Percentiles rank a stretch among this genome's conserved stretches.
Evolutionary conservation across 192 early-diverging fungal genomes (phyloP).

Genomic region (Coemansia asiatica): DNA sequence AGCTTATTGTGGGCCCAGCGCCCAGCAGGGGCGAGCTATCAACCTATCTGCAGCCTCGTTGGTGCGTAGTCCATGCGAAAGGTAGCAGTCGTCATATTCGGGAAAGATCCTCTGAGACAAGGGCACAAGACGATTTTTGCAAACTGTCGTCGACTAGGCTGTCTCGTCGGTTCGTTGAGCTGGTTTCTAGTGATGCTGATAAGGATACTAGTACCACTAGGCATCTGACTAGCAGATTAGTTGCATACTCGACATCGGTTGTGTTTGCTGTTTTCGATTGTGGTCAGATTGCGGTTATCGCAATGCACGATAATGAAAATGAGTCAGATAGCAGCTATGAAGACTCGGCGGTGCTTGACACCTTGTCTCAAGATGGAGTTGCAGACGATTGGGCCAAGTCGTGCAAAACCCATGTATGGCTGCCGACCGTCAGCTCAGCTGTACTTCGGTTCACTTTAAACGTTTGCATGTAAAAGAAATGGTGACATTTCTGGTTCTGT

Average conservation of each 20-base stretch:
- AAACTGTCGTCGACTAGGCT: neutral
- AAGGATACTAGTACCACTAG: neutral
- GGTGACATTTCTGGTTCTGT: too few species aligned
- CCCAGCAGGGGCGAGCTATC: neutral
- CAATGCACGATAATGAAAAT: neutral
- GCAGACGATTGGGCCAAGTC: neutral
- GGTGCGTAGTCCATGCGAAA: neutral
- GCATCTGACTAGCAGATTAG: neutral
- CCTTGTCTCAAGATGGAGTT: neutral
- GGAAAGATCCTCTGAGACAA: too few species aligned
- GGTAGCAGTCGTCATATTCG: neutral
- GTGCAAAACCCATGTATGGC: neutral
- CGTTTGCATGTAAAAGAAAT: neutral
- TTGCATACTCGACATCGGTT: neutral
- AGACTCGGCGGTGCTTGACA: neutral
- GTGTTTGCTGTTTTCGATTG: neutral
- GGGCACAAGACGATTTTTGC: neutral
- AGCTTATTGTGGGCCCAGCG: neutral
- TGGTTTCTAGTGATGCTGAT: neutral
- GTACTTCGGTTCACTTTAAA: neutral
- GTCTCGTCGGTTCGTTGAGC: neutral
- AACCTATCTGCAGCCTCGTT: neutral
- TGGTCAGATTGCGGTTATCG: neutral
- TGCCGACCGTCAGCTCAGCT: neutral
- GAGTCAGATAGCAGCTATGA: neutral